Base-by-base conservation (phyloP, 345 rosid species). In the Clausena lansium region DNA sequence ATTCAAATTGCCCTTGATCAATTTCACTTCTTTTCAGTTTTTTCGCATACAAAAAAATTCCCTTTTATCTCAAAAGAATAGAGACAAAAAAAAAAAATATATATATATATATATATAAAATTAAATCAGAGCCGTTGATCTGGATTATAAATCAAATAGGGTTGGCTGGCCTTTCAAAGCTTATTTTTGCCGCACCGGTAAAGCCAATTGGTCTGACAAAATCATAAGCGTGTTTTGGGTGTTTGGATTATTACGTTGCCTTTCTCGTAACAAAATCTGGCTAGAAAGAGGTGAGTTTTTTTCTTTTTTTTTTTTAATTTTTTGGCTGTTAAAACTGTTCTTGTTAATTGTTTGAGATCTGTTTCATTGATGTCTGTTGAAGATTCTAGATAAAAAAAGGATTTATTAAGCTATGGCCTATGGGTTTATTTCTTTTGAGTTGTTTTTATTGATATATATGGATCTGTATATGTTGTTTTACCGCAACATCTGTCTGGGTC, bases 181-280 rank as follows among this genome's bases (percentile, higher is more conserved):
- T 75, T 63, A 62, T 65, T n/a, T 71, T 54, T 41, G 14, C 27
- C 36, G 60, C 76, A 41, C 47, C 47, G 47, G 5, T 15, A 70
- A 70, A 52, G 38, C 68, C 4, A 22, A 24, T 59, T 36, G 54
- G 20, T 73, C 25, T 59, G 39, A 59, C n/a, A 39, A 25, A 17
- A 28, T 65, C 36, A 17, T 58, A 4, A 38, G 22, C 47, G 28
- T 47, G 57, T 45, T 28, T 65, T 30, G 36, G 36, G 22, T 27
- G 41, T 38, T 9, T 28, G 5, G 17, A 22, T 47, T 66, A 8
- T 47, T n/a, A 15, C 15, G 28, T 63, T 41, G 14, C n/a, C 61
- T 5, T 75, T 75, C 61, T 67, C 71, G 8, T 35, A 25, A 17
- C 69, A 63, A 77, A 79, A 79, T 74, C 82, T 79, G 74, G 78